Base-by-base conservation (phyloP, 2,329 filamentous ascomycete genomes). In the Colletotrichum sublineola region DNA sequence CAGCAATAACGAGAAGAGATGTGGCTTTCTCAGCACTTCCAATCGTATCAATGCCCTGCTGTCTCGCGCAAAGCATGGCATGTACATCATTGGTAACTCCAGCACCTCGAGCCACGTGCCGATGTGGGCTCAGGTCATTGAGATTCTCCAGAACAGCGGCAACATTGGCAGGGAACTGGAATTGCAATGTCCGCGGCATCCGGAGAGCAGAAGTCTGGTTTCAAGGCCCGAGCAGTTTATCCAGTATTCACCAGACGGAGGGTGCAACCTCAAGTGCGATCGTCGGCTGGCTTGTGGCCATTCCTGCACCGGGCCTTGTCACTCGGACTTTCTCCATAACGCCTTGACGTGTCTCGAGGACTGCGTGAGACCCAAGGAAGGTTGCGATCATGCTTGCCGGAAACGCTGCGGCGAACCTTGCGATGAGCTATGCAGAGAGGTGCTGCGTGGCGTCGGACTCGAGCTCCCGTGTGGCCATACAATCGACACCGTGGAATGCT, bases 41-140 rank as follows among this genome's bases (percentile, higher is more conserved):
- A 93, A 94, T 75, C 86, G 92, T 0, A 90, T 94, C 79, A 93
- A 94, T 69, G 91, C 94, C 0, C 82, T 93, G 0, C 82, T 94
- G 0, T 91, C 87, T 50, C 87, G 92, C 7, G 92, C 92, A 0
- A 83, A 90, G 74, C 88, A 94, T 75, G 91, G 92, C 0, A 90
- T 94, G 86, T 93, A 91, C 76, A 82, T 95, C 24, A 89, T 95
- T 44, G 91, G 92, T 1, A 92, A 94, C 75, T 77, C 89, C 0
- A 78, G 86, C 0, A 94, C 91, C 0, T 91, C 86, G 40, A 77
- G 77, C 0, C 79, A 84, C 29, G 84, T 93, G 0, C 77, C 80
- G 0, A 94, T 94, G 91, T 94, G 92, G 92, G 76, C 79, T 0
- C 76, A 88, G 0, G 89, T 94, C 0, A 78, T 91, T 11, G 71